Conservation (phyloP, 371 early-diverging fungal species). For the Lichtheimia corymbifera region DNA sequence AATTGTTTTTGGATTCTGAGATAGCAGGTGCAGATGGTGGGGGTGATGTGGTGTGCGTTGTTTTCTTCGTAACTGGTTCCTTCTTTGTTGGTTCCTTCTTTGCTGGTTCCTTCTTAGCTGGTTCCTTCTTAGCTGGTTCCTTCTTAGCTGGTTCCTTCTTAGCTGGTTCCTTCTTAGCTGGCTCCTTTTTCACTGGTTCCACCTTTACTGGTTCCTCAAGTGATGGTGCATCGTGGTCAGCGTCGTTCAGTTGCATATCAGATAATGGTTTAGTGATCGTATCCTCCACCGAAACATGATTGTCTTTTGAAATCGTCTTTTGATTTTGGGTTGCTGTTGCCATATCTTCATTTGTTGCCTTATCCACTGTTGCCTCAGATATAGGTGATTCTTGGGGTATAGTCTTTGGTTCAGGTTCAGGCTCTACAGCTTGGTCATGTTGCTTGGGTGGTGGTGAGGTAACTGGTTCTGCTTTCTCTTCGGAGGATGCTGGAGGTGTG, state of each 20-base stretch:
- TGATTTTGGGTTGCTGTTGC: no score
- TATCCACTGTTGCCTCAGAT: background rate
- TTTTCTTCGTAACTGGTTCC: background rate
- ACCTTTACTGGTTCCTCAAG: background rate
- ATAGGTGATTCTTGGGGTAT: background rate
- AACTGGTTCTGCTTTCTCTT: background rate
- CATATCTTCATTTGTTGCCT: background rate
- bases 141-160: no score
- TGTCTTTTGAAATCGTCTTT: no score
- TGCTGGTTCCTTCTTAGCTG: no score
- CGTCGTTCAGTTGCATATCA: no score
- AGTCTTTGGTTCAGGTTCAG: background rate
- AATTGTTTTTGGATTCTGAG: no score
- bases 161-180: no score
- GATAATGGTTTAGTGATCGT: no score
- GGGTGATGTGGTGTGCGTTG: background rate
- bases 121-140: no score
- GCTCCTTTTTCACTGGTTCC: no score
- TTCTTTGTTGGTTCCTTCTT: background rate
- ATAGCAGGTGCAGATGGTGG: slow-evolving; percentile 2
- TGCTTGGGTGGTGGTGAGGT: slow-evolving; percentile 2
- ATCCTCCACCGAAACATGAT: no score
- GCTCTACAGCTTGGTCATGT: slow-evolving; percentile 24
- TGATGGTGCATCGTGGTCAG: no score
- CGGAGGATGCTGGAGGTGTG: background rate